A percentile compares a stretch with the other conserved stretches of the same genome.
phyloP scores from a whole-genome alignment of 306 rosid genomes.

The Crataegus laevigata region DNA sequence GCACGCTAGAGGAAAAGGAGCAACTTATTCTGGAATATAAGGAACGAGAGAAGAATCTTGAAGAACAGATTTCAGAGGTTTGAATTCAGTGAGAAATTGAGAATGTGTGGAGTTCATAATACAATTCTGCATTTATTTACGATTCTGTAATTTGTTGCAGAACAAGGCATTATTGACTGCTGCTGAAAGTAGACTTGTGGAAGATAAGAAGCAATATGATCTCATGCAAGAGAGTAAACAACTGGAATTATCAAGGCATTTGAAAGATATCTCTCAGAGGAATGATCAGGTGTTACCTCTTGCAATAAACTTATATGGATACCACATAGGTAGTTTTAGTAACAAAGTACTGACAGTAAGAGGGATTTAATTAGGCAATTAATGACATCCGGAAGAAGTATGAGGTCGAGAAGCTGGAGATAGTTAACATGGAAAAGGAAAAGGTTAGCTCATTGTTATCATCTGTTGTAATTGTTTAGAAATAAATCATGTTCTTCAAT shows the following conservation, averaged over 20 bases:
- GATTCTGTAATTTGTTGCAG: slow-evolving; percentile 41
- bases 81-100: slow-evolving; percentile 11
- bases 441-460: slow-evolving; percentile 52
- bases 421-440: slow-evolving; percentile 63
- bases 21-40: slow-evolving; percentile 41
- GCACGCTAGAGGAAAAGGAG: slow-evolving; percentile 55
- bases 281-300: slow-evolving; percentile 73
- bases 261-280: slow-evolving; percentile 87
- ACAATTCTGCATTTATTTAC: slow-evolving; percentile 9
- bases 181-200: slow-evolving; percentile 62
- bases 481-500: slow-evolving; percentile 21
- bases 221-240: slow-evolving; percentile 73
- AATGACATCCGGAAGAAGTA: slow-evolving; percentile 80
- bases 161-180: slow-evolving; percentile 41
- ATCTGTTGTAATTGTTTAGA: slow-evolving; percentile 14
- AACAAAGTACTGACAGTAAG: slow-evolving; percentile 26
- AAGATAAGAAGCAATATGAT: slow-evolving; percentile 70
- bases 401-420: slow-evolving; percentile 81
- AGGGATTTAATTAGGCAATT: slow-evolving; percentile 56
- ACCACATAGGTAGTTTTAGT: slow-evolving; percentile 6
- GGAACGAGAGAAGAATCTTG: slow-evolving; percentile 68
- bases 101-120: slow-evolving; percentile 1
- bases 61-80: slow-evolving; percentile 68
- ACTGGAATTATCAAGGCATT: slow-evolving; percentile 73
- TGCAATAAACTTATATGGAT: slow-evolving; percentile 14